phyloP scores from a whole-genome alignment of 805 yeast genomes.

The Myxozyma nipponensis region DNA sequence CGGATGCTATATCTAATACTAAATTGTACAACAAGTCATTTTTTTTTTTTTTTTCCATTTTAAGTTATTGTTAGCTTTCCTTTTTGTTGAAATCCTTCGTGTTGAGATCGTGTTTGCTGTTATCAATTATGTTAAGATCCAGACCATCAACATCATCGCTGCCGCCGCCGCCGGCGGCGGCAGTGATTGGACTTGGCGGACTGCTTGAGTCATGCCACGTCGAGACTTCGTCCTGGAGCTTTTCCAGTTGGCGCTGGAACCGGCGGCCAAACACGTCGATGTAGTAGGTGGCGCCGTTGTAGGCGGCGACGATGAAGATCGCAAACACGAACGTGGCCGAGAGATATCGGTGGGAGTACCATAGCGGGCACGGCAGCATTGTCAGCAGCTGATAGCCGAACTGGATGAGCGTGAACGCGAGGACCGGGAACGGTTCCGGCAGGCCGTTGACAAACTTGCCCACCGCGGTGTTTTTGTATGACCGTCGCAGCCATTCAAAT shows the following conservation, averaged over 20 bases:
- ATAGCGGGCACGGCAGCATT: conserved; percentile 85
- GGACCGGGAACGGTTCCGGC: conserved; percentile 81
- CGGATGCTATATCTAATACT: no score
- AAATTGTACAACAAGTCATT: no score
- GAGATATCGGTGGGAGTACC: conserved; percentile 66
- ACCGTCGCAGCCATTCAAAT: conserved; percentile 72
- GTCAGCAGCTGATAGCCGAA: conserved; percentile 81
- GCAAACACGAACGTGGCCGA: conserved; percentile 64
- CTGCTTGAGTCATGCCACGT: conserved; percentile 34
- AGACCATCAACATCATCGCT: no score
- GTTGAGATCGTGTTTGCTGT: no score
- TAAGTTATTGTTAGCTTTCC: no score
- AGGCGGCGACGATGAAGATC: conserved; percentile 77
- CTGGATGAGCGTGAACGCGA: conserved; percentile 82
- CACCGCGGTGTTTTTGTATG: conserved; percentile 55
- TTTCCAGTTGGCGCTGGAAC: conserved; percentile 77
- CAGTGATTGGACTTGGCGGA: conserved; percentile 22
- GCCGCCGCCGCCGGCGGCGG: no score
- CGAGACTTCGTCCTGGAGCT: conserved; percentile 64
- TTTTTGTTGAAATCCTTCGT: no score
- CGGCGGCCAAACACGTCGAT: conserved; percentile 87
- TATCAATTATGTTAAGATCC: no score
- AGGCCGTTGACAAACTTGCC: conserved; percentile 77
- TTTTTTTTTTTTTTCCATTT: no score
- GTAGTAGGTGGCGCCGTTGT: conserved; percentile 93